Base-by-base conservation (phyloP, 768 basidiomycete species). In the Tephrocybe sp. region DNA sequence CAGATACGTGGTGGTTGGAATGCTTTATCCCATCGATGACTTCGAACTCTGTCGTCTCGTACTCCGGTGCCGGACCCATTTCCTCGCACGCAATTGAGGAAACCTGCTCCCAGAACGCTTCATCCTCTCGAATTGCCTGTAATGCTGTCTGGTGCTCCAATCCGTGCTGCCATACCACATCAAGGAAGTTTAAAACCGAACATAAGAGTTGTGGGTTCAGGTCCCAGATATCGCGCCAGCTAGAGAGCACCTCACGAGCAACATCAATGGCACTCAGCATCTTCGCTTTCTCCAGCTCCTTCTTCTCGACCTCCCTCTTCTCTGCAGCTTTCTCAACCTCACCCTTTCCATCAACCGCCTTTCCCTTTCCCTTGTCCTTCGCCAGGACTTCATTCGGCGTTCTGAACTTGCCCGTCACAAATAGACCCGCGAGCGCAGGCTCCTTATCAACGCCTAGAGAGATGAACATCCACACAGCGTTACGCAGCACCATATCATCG, bases 381-480 rank as follows among this genome's bases (percentile, higher is more conserved):
- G 13, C 25, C 41, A 25, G 19, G 16, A 66, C 47, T 30, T 69
- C 66, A 30, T 52, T 60, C 2, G 81, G 78, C 3, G 76, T 67
- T 41, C 77, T 77, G 56, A 90, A 86, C 34, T 81, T 78, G 3
- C 92, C 92, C 0, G 83, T 77, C 26, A 94, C 84, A 51, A 94
- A 84, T 22, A 97, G 72, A 46, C 83, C 76, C 2, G 88, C 84
- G 4, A 96, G 73, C 0, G 94, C 92, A 1, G 95, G 92, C 62
- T 94, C 92, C 53, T 86, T 87, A 58, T 90, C 85, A 12, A 95
- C 82, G 1, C 89, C 86, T 15, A 90, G 74, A 0, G 88, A 70
- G 31, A 96, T 84, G 55, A 96, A 87, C 53, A 78, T 80, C 94
- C 95, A 98, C 5, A 90, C 82, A 0, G 87, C 79, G 42, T 79